A percentile compares a stretch with the other conserved stretches of the same genome.
Evolutionary conservation across 2,329 filamentous ascomycete genomes (phyloP).

Genomic region (Trichoderma koningiopsis): DNA sequence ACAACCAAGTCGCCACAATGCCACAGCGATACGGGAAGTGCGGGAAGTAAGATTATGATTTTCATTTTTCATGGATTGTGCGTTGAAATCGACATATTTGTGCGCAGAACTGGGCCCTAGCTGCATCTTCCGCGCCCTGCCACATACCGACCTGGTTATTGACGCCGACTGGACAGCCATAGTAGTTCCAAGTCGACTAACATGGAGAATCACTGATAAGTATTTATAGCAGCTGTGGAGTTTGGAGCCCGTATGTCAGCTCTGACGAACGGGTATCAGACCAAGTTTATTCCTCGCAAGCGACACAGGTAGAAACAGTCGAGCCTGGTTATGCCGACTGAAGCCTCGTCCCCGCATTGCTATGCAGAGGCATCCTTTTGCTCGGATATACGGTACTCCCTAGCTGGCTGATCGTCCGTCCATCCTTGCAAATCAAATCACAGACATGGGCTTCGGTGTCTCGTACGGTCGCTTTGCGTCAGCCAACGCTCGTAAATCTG

Average conservation of each 20-base stretch:
- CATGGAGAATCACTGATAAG: background rate
- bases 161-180: background rate
- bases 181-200: background rate
- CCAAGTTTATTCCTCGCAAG: background rate
- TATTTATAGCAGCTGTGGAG: background rate
- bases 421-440: constrained; percentile 6
- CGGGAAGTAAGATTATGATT: background rate
- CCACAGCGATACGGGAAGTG: constrained; percentile 7
- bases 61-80: background rate
- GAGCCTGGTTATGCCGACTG: constrained; percentile 19
- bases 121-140: background rate
- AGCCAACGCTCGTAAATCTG: constrained; percentile 3
- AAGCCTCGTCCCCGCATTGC: constrained; percentile 24
- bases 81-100: constrained; percentile 2
- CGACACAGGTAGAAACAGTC: background rate
- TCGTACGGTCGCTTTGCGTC: constrained; percentile 12
- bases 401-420: constrained; percentile 12
- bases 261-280: background rate
- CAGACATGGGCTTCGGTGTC: constrained; percentile 4
- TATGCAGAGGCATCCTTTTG: constrained; percentile 17
- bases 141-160: background rate
- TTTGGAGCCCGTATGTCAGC: background rate
- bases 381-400: background rate
- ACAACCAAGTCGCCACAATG: background rate
- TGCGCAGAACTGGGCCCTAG: background rate